These are phyloP conservation scores for Sporisorium exsertum DNA, from an alignment of 1,284 basidiomycete species.

Conservation along the genomic window DNA sequence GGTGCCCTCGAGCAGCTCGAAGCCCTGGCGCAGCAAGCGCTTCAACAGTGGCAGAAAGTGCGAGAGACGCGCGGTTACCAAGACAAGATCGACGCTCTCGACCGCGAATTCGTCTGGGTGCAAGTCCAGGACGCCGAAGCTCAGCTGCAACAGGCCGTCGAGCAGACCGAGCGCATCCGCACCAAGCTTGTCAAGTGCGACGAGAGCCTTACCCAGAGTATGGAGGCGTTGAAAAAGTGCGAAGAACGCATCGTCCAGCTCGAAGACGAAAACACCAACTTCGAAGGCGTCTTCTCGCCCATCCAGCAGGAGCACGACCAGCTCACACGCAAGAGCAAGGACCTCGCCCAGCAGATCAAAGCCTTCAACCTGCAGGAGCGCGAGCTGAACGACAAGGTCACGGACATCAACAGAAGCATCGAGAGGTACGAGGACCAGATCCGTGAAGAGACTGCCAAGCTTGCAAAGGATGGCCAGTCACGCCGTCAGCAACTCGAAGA, in stretches of 20 bases:
- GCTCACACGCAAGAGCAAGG: slow-evolving; percentile 62
- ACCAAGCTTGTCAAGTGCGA: slow-evolving; percentile 40
- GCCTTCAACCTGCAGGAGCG: slow-evolving; percentile 43
- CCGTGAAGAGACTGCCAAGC: slow-evolving; percentile 59
- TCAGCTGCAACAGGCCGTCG: slow-evolving; percentile 44
- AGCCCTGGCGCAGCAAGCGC: slow-evolving; percentile 75
- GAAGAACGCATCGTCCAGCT: slow-evolving; percentile 35
- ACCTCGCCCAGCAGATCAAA: slow-evolving; percentile 71
- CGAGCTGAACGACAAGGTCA: slow-evolving; percentile 52
- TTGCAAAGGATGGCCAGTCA: slow-evolving; percentile 61
- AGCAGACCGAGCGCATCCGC: slow-evolving; percentile 42
- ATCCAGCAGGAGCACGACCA: slow-evolving; percentile 45
- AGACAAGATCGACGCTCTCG: slow-evolving; percentile 77
- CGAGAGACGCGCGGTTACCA: slow-evolving; percentile 79
- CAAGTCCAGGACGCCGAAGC: slow-evolving; percentile 80
- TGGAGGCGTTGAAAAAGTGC: slow-evolving; percentile 32
- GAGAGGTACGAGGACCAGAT: slow-evolving; percentile 74
- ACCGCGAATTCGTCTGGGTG: slow-evolving; percentile 88
- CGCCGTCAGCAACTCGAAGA: slow-evolving; percentile 47
- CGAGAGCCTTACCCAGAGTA: slow-evolving; percentile 31
- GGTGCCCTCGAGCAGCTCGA: slow-evolving; percentile 81
- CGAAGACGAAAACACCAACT: slow-evolving; percentile 59
- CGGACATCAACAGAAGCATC: slow-evolving; percentile 70
- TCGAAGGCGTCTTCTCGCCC: slow-evolving; percentile 38
- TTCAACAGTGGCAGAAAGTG: slow-evolving; percentile 78